phyloP scores from a whole-genome alignment of 805 yeast genomes.

The Ogataea saltuana region DNA sequence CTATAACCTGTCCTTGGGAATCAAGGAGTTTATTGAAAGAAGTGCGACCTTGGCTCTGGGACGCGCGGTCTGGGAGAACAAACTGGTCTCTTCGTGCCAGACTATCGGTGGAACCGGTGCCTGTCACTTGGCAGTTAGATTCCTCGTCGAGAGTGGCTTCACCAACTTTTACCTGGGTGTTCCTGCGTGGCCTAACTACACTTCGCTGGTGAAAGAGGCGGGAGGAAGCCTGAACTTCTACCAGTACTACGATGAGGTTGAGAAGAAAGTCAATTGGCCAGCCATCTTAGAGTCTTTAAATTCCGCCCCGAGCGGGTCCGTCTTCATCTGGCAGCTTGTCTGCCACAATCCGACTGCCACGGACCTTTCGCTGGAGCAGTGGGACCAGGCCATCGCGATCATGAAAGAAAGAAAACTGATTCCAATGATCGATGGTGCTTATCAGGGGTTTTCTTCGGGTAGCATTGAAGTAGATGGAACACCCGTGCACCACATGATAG shows the following conservation, averaged over 20 bases:
- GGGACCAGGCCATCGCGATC: constrained; percentile 65
- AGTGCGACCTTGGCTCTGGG: constrained; percentile 43
- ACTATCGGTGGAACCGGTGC: constrained; percentile 53
- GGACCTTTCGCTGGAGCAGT: constrained; percentile 74
- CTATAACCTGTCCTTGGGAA: constrained; percentile 44
- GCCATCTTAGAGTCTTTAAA: constrained; percentile 56
- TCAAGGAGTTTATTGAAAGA: constrained; percentile 38
- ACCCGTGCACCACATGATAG: constrained; percentile 43
- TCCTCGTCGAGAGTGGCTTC: constrained; percentile 42
- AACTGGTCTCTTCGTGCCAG: constrained; percentile 46
- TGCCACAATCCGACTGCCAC: constrained; percentile 93
- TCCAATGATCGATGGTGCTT: constrained; percentile 84
- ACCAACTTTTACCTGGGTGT: constrained; percentile 39
- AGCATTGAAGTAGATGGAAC: constrained; percentile 63
- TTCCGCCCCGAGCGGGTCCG: constrained; percentile 50
- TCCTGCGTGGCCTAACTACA: constrained; percentile 54
- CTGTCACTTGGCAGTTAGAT: constrained; percentile 48
- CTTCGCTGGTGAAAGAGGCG: constrained; percentile 48
- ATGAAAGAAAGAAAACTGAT: constrained; percentile 55
- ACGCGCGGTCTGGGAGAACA: constrained; percentile 26
- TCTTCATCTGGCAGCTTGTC: constrained; percentile 78
- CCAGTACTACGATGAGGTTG: constrained; percentile 43
- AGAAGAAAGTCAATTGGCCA: constrained; percentile 50
- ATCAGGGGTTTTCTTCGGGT: constrained; percentile 88
- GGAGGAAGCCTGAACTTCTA: constrained; percentile 45